Evolutionary conservation across 1,139 yeast species (phyloP).

Genomic region (Kodamaea fungicola): DNA sequence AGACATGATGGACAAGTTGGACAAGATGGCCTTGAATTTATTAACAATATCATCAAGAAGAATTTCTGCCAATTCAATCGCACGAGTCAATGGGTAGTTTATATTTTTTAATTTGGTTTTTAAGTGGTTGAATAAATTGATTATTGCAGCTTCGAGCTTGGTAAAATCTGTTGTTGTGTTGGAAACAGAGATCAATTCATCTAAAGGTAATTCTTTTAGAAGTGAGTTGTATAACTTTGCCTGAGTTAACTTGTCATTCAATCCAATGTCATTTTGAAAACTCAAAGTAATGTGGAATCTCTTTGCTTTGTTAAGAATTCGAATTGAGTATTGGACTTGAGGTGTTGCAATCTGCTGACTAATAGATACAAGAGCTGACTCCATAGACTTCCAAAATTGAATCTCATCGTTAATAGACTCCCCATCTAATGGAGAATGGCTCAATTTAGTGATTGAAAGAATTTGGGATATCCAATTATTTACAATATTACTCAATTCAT

Average conservation of each 20-base stretch:
- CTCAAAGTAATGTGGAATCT: slow-evolving; percentile 77
- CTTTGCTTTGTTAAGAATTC: slow-evolving; percentile 64
- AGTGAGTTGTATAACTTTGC: slow-evolving; percentile 59
- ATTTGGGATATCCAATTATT: slow-evolving; percentile 72
- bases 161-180: slow-evolving; percentile 31
- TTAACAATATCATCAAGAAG: slow-evolving; percentile 35
- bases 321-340: slow-evolving; percentile 57
- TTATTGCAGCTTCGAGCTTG: slow-evolving; percentile 45
- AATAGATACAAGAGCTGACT: slow-evolving; percentile 54
- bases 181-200: slow-evolving; percentile 44
- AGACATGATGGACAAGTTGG: slow-evolving; percentile 23
- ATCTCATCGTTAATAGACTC: slow-evolving; percentile 64
- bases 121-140: slow-evolving; percentile 56
- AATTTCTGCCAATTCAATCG: slow-evolving; percentile 62
- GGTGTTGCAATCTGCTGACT: slow-evolving; percentile 56
- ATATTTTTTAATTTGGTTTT: slow-evolving; percentile 51
- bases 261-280: slow-evolving; percentile 69
- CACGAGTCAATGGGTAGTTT: slow-evolving; percentile 64
- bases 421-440: slow-evolving; percentile 54
- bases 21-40: slow-evolving; percentile 22
- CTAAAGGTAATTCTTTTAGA: slow-evolving; percentile 68
- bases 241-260: slow-evolving; percentile 52
- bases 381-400: slow-evolving; percentile 77
- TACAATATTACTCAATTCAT: slow-evolving; percentile 62
- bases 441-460: slow-evolving; percentile 53